Base-by-base conservation (phyloP, 2,329 filamentous ascomycete genomes). In the Colletotrichum somersetense region DNA sequence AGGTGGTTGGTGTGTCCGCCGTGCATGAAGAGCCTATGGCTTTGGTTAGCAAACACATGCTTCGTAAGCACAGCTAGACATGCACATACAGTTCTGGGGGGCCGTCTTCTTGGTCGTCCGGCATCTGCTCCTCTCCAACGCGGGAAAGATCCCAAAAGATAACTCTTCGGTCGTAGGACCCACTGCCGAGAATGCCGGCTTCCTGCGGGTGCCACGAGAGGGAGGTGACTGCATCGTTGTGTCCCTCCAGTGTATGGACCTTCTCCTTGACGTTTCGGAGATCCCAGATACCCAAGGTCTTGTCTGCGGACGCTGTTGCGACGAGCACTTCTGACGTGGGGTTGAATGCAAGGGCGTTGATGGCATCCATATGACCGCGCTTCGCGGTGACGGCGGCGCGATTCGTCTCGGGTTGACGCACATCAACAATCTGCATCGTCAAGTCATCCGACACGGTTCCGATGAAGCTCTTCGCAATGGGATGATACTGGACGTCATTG, bases 1-100 rank as follows among this genome's bases (percentile, higher is more conserved):
- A 99, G 90, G 76, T 97, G 93, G 83, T 98, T 98, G 14, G 96
- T 99, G 85, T 99, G 97, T 42, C 96, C 96, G 73, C 96, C 96
- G 78, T 99, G 96, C 95, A 99, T 98, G 84, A 99, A 99, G 1
- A 99, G 85, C 58, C 93, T 95, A 71, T 7, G 38, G 52, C 65
- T 44, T 23, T 5, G 75, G 75, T 80, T 75, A 80, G 76, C 62
- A 72, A 52, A 23, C 5, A 18, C 14, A 1, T 14, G 12, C 11
- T 11, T 44, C 38, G 30, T 5, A 50, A 20, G 30, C n/a, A 16
- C 23, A 20, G 65, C 33, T 14, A 20, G 30, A 26, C 30, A 55
- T 18, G 6, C 6, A 58, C 14, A 67, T 87, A 96, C 93, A 99
- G 87, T 83, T 99, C 96, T 63, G 96, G 96, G 1, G 95, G 93